These are phyloP conservation scores for Entomortierella chlamydospora DNA, from an alignment of 192 early-diverging fungal species.

Conservation along the genomic window DNA sequence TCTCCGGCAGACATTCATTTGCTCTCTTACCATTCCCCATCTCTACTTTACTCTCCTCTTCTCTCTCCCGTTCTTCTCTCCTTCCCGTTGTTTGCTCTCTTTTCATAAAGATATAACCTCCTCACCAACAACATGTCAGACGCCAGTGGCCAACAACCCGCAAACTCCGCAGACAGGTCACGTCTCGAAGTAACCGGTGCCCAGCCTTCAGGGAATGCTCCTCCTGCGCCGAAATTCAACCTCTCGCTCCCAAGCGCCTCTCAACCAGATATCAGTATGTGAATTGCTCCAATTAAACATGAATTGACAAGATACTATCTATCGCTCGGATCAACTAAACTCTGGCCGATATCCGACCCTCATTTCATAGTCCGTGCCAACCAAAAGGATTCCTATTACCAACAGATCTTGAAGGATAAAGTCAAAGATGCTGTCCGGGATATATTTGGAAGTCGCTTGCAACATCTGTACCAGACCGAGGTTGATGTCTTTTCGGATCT, in stretches of 20 bases:
- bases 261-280: conserved; percentile 81
- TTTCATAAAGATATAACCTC: not conserved
- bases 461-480: conserved; percentile 72
- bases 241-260: conserved; percentile 74
- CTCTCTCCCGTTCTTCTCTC: not conserved
- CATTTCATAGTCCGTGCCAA: conserved; percentile 74
- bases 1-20: no score
- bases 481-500: conserved; percentile 70
- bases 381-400: conserved; percentile 92
- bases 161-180: conserved; percentile 56
- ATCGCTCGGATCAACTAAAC: not conserved
- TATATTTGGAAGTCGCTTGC: conserved; percentile 68
- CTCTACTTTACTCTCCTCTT: not conserved
- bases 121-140: not conserved
- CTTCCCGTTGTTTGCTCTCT: not conserved
- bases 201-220: not conserved
- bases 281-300: not conserved
- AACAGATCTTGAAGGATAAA: conserved; percentile 71
- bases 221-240: conserved; percentile 38
- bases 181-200: conserved; percentile 2
- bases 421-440: conserved; percentile 72
- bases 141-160: conserved; percentile 3
- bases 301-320: not conserved
- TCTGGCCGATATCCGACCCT: not conserved
- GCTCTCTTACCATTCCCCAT: no score